Evolutionary conservation across 257 asterid species (phyloP).

Genomic region (Vinca minor): DNA sequence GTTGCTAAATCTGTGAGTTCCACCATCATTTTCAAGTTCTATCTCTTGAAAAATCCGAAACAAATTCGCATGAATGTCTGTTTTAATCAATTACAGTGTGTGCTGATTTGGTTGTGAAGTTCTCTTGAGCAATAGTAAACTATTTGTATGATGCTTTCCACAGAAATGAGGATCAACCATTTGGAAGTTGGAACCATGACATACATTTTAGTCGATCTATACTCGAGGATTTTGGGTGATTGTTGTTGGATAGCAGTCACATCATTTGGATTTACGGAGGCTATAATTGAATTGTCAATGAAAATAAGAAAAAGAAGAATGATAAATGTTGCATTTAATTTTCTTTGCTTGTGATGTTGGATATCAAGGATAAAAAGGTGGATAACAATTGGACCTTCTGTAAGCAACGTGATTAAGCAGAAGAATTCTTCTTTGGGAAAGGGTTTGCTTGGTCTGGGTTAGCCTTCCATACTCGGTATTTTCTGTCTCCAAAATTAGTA

Average conservation of each 20-base stretch:
- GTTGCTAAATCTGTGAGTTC: conserved; percentile 83
- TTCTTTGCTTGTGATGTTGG: background rate
- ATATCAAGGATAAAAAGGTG: background rate
- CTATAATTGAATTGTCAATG: background rate
- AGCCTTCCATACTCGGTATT: background rate
- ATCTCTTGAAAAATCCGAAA: background rate
- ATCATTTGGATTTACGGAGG: background rate
- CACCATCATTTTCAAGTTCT: conserved; percentile 9
- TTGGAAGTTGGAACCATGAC: background rate
- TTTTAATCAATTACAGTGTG: background rate
- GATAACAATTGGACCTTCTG: background rate
- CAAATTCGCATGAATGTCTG: background rate
- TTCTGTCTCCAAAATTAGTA: background rate
- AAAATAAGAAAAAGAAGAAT: background rate
- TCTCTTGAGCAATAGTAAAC: background rate
- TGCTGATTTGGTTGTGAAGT: background rate
- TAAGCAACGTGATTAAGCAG: background rate
- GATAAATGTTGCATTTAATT: background rate
- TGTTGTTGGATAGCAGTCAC: background rate
- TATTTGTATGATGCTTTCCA: background rate
- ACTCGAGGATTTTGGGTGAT: background rate
- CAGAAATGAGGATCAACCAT: background rate
- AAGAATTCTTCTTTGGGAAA: background rate
- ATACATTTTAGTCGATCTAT: background rate
- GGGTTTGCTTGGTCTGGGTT: background rate